These are phyloP conservation scores for Chaetomiaceae sp. DNA, from an alignment of 2,329 filamentous ascomycete species.

Conservation along the genomic window DNA sequence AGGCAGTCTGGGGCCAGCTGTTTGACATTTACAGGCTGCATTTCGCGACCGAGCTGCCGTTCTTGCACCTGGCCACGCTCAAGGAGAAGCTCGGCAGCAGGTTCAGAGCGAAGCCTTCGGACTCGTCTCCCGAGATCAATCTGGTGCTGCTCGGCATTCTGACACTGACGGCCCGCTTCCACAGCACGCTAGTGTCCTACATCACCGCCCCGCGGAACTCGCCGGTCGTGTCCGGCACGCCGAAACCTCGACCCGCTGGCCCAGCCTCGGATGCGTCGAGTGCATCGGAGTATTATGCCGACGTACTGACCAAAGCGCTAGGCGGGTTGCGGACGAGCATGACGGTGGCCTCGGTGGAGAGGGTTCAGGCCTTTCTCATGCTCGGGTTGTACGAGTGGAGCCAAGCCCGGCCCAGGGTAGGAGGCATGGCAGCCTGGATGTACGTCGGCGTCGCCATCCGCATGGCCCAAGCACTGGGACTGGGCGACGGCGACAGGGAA, in stretches of 20 bases:
- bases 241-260: slow-evolving; percentile 31
- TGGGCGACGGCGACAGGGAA: slow-evolving; percentile 50
- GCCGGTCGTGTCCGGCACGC: slow-evolving; percentile 22
- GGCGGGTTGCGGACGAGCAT: slow-evolving; percentile 43
- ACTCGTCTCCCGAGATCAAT: slow-evolving; percentile 43
- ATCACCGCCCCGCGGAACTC: slow-evolving; percentile 36
- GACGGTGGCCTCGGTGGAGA: slow-evolving; percentile 51
- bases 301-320: slow-evolving; percentile 47
- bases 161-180: slow-evolving; percentile 63
- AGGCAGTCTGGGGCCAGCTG: slow-evolving; percentile 61
- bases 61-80: slow-evolving; percentile 61
- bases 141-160: slow-evolving; percentile 60
- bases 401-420: slow-evolving; percentile 43
- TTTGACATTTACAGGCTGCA: slow-evolving; percentile 66
- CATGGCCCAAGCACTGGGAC: slow-evolving; percentile 55
- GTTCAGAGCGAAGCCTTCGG: slow-evolving; percentile 32
- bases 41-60: slow-evolving; percentile 66
- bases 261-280: slow-evolving; percentile 43
- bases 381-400: slow-evolving; percentile 67
- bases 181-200: slow-evolving; percentile 53
- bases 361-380: slow-evolving; percentile 64
- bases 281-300: slow-evolving; percentile 60
- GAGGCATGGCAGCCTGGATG: slow-evolving; percentile 58
- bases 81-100: slow-evolving; percentile 44
- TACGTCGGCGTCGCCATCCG: slow-evolving; percentile 59